Evolutionary conservation across 2,329 filamentous ascomycete species (phyloP).

Genomic region (Neonectria punicea): DNA sequence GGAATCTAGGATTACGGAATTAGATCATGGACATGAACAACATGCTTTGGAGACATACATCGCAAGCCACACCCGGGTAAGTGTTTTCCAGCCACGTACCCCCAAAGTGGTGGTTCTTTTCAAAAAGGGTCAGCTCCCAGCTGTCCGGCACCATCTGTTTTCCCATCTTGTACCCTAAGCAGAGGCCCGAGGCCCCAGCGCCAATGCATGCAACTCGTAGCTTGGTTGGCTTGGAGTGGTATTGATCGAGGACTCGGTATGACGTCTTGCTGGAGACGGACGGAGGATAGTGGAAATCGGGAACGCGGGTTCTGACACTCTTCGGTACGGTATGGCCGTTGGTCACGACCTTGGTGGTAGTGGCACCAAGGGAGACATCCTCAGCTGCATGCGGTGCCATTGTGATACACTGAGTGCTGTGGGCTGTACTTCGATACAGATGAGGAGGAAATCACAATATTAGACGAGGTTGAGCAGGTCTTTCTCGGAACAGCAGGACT

Average conservation of each 20-base stretch:
- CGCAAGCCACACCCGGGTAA: slow-evolving; percentile 63
- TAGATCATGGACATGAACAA: slow-evolving; percentile 36
- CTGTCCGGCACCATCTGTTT: slow-evolving; percentile 42
- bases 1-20: slow-evolving; percentile 58
- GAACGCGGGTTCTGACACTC: slow-evolving; percentile 15
- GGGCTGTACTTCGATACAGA: neutral
- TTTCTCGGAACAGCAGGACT: neutral
- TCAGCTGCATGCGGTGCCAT: slow-evolving; percentile 30
- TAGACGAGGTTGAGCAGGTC: neutral
- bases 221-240: slow-evolving; percentile 50
- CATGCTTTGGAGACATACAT: slow-evolving; percentile 52
- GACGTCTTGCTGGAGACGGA: slow-evolving; percentile 32
- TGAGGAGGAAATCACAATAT: neutral
- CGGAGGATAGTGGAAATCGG: slow-evolving; percentile 43
- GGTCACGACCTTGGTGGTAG: slow-evolving; percentile 16
- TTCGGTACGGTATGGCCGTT: slow-evolving; percentile 15
- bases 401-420: neutral
- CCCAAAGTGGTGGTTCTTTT: slow-evolving; percentile 52
- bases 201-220: slow-evolving; percentile 46
- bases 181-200: slow-evolving; percentile 44
- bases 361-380: slow-evolving; percentile 2
- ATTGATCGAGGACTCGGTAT: slow-evolving; percentile 46
- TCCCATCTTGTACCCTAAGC: slow-evolving; percentile 46
- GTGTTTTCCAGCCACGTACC: slow-evolving; percentile 64
- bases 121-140: slow-evolving; percentile 47